Base-by-base conservation (phyloP, 1,139 yeast species). In the Candida tropicalis region DNA sequence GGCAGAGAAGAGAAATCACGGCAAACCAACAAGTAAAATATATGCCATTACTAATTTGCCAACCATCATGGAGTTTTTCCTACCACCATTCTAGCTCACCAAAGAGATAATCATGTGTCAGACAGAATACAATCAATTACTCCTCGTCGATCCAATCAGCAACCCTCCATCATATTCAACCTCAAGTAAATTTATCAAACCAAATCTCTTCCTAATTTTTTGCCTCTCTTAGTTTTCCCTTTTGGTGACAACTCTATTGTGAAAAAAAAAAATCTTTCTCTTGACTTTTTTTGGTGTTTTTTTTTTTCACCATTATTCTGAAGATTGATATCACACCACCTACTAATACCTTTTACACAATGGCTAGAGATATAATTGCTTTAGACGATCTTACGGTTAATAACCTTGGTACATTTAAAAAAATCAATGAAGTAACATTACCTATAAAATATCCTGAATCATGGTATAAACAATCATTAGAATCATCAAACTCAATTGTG, bases 301-400 rank as follows among this genome's bases (percentile, higher is more conserved):
- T 29, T 29, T 31, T 18, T 31, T 31, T 18, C 24, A 31, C 15
- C 15, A 4, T 5, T 31, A 8, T 31, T 9, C 11, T 10, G 8
- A 12, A 10, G 13, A 12, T 8, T 7, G 5, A 8, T 27, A 27
- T 15, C 31, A 27, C 20, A 17, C 33, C 22, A 29, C 33, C 33
- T n/a, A n/a, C n/a, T n/a, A n/a, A n/a, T n/a, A 26, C 29, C 12
- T 2, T 15, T 28, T n/a, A n/a, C 23, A 27, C 26, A 31, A 60
- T 59, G 64, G 56, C 50, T 8, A 61, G 77, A 59, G 66, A 63
- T 45, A 65, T 66, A 38, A 62, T 79, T 8, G 70, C 77, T n/a
- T 59, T 80, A 22, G 87, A 81, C 56, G 81, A 75, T 53, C 54
- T 81, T 44, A 81, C 86, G 5, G 59, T 52, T 37, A 79, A 81